Conservation (phyloP, 176 grass and related monocot species). For the Rhynchospora tenuis region DNA sequence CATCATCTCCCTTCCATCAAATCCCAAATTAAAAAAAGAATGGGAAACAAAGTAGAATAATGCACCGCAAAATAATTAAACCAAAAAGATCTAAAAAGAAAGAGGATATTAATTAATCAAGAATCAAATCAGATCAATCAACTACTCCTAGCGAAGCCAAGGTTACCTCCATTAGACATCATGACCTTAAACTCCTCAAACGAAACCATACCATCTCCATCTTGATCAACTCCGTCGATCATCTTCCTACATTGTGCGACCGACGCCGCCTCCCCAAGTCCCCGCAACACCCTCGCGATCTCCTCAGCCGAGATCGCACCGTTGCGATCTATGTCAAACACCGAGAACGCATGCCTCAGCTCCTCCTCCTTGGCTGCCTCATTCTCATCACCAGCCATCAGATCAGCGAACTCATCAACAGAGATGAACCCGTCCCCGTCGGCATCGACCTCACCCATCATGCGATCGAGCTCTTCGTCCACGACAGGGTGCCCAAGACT, state of each 20-base stretch:
- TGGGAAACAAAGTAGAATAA: slow-evolving; percentile 7
- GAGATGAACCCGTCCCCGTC: slow-evolving; percentile 95
- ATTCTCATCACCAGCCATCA: slow-evolving; percentile 42
- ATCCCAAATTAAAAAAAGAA: neutral
- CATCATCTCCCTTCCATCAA: neutral
- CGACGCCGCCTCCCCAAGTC: slow-evolving; percentile 70
- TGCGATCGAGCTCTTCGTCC: slow-evolving; percentile 67
- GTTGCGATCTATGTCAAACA: slow-evolving; percentile 77
- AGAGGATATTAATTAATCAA: neutral
- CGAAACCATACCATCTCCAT: slow-evolving; percentile 68
- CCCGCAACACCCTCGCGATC: slow-evolving; percentile 60
- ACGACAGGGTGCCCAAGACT: slow-evolving; percentile 57
- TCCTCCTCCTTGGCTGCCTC: slow-evolving; percentile 53
- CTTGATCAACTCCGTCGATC: slow-evolving; percentile 84
- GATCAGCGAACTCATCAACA: slow-evolving; percentile 63
- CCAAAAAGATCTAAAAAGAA: neutral
- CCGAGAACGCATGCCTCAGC: slow-evolving; percentile 69
- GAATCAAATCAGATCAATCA: neutral
- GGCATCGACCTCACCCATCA: slow-evolving; percentile 83
- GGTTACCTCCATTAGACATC: slow-evolving; percentile 54
- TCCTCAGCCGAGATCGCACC: slow-evolving; percentile 82
- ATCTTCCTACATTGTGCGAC: slow-evolving; percentile 75
- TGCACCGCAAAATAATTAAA: neutral
- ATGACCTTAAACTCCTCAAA: slow-evolving; percentile 98
- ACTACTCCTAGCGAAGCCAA: neutral